These are phyloP conservation scores for Saururus chinensis DNA, from an alignment of 164 flowering plant species.

Conservation along the genomic window DNA sequence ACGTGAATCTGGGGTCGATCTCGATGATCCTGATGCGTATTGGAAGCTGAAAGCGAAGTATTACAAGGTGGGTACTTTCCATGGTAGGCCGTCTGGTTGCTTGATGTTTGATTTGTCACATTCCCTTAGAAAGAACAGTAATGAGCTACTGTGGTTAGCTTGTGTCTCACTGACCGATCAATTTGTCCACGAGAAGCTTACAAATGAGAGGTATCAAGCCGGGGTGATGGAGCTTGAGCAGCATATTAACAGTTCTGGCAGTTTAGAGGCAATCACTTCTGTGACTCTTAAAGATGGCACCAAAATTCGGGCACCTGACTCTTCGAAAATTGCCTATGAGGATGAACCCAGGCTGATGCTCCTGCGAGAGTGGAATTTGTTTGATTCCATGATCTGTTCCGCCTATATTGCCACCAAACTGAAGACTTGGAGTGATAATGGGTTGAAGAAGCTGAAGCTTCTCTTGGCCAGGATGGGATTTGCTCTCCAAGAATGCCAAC, in stretches of 20 bases:
- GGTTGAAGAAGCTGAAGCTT: slow-evolving; percentile 78
- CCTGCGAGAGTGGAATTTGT: slow-evolving; percentile 84
- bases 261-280: slow-evolving; percentile 63
- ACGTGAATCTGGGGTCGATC: slow-evolving; percentile 20
- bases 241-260: slow-evolving; percentile 77
- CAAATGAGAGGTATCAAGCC: slow-evolving; percentile 81
- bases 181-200: slow-evolving; percentile 82
- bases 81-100: slow-evolving; percentile 93
- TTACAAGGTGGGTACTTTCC: slow-evolving; percentile 77
- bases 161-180: slow-evolving; percentile 94
- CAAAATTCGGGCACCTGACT: slow-evolving; percentile 66
- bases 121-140: slow-evolving; percentile 69
- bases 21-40: slow-evolving; percentile 44
- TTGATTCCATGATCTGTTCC: slow-evolving; percentile 96
- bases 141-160: slow-evolving; percentile 90
- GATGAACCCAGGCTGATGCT: slow-evolving; percentile 92
- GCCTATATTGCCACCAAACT: slow-evolving; percentile 81
- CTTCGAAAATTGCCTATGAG: slow-evolving; percentile 76
- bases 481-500: slow-evolving; percentile 85
- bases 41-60: slow-evolving; percentile 58
- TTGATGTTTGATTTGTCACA: slow-evolving; percentile 80
- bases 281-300: slow-evolving; percentile 95
- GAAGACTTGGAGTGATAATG: slow-evolving; percentile 97
- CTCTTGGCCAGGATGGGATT: slow-evolving; percentile 93
- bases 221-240: slow-evolving; percentile 97